phyloP scores from a whole-genome alignment of 257 asterid species.

The Vinca minor region DNA sequence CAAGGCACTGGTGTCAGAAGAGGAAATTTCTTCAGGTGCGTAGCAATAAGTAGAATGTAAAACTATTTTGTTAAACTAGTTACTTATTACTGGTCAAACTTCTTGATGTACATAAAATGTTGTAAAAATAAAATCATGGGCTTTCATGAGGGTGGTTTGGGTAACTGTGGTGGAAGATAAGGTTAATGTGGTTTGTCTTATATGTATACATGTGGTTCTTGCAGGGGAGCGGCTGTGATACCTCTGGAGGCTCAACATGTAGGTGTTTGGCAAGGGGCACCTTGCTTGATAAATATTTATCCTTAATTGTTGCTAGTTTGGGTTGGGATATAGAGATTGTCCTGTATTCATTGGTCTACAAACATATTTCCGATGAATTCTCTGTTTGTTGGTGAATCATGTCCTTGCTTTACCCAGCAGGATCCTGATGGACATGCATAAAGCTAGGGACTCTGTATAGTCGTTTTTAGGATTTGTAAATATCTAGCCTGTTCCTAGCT shows the following conservation, averaged over 20 bases:
- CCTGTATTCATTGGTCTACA: background rate
- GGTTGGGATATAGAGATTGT: conserved; percentile 36
- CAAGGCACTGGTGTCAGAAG: conserved; percentile 99
- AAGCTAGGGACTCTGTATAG: conserved; percentile 1
- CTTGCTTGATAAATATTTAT: conserved; percentile 54
- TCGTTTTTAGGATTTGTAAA: background rate
- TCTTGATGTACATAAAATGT: background rate
- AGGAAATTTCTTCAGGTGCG: conserved; percentile 90
- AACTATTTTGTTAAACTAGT: conserved; percentile 9
- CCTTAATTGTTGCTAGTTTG: conserved; percentile 33
- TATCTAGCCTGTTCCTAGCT: background rate
- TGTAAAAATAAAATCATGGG: conserved; percentile 20
- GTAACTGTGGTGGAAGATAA: conserved; percentile 51
- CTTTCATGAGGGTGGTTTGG: conserved; percentile 36
- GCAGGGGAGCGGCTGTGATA: conserved; percentile 95
- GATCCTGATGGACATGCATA: conserved; percentile 7
- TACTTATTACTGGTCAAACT: background rate
- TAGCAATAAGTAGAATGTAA: conserved; percentile 13
- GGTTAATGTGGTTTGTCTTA: conserved; percentile 88
- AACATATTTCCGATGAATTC: background rate
- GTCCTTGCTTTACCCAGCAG: background rate
- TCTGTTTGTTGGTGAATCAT: background rate
- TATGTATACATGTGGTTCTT: conserved; percentile 81
- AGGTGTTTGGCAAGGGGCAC: conserved; percentile 87
- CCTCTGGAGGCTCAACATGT: conserved; percentile 92